A percentile compares a stretch with the other conserved stretches of the same genome.
These are phyloP conservation scores for Aristolochia fimbriata DNA, from an alignment of 164 flowering plant species.

Conservation along the genomic window DNA sequence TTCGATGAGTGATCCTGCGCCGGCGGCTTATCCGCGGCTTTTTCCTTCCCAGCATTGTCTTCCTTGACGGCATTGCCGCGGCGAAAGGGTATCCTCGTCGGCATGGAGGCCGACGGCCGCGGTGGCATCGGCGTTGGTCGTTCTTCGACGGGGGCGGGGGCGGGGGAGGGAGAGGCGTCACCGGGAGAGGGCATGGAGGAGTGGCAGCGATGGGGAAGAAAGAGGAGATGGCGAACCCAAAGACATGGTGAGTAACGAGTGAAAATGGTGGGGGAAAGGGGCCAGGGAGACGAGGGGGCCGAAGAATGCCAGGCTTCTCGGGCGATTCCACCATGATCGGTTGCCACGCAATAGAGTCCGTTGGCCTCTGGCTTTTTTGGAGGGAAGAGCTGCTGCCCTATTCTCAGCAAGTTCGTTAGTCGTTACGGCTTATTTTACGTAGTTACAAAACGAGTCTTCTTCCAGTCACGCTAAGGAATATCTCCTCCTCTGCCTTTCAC, in stretches of 20 bases:
- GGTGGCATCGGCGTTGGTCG: slow-evolving; percentile 12
- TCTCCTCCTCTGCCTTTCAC: too few relatives aligned
- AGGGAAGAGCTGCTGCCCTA: too few relatives aligned
- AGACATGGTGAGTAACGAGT: slow-evolving; percentile 4
- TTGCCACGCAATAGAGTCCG: slow-evolving; percentile 7
- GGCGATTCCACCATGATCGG: slow-evolving; percentile 24
- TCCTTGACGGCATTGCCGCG: slow-evolving; percentile 6
- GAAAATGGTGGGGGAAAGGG: slow-evolving; percentile 5
- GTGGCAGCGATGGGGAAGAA: not conserved
- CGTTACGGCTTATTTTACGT: too few relatives aligned
- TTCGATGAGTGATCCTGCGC: slow-evolving; percentile 11
- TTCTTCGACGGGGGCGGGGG: not conserved
- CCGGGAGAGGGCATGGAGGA: slow-evolving; percentile 7
- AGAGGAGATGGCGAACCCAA: too few relatives aligned
- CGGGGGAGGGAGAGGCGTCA: not conserved
- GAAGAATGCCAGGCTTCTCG: slow-evolving; percentile 29
- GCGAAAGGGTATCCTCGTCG: slow-evolving; percentile 31
- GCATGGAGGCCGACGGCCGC: slow-evolving; percentile 6
- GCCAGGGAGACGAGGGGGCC: slow-evolving; percentile 17
- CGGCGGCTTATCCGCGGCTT: slow-evolving; percentile 6
- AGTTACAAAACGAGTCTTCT: too few relatives aligned
- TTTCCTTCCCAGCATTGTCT: slow-evolving; percentile 3
- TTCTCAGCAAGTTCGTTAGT: too few relatives aligned
- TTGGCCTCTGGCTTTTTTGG: too few relatives aligned
- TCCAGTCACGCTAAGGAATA: too few relatives aligned